phyloP scores from a whole-genome alignment of 148 eudicot species.

The Chenopodium suecicum region DNA sequence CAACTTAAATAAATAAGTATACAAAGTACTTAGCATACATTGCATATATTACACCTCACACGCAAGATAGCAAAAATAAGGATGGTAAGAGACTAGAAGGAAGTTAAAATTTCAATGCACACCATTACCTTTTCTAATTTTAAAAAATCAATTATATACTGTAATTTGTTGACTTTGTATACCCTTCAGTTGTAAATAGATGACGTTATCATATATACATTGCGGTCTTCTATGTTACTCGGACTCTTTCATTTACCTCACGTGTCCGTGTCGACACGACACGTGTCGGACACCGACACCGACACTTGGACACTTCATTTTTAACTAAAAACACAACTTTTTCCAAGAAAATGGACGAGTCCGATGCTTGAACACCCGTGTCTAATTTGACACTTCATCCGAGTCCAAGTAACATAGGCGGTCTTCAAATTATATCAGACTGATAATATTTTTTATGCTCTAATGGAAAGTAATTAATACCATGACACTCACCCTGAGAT shows the following conservation, averaged over 20 bases:
- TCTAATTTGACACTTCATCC: too few species aligned
- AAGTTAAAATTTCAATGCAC: not conserved
- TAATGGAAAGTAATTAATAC: not conserved
- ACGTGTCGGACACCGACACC: too few species aligned
- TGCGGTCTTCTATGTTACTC: not conserved
- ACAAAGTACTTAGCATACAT: too few species aligned
- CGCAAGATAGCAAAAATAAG: conserved; percentile 17
- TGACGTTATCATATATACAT: not conserved
- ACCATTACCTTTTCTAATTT: not conserved
- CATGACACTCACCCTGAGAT: not conserved
- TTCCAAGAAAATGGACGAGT: too few species aligned
- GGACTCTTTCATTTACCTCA: too few species aligned
- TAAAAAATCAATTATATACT: not conserved
- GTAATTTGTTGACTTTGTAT: not conserved
- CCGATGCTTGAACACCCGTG: too few species aligned
- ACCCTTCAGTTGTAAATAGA: not conserved
- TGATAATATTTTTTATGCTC: not conserved
- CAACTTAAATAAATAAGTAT: too few species aligned
- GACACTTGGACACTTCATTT: too few species aligned
- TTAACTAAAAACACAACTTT: too few species aligned
- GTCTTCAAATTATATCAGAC: not conserved
- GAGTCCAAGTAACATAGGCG: too few species aligned
- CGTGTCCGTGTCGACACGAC: too few species aligned
- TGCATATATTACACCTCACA: not conserved
- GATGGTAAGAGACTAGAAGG: conserved; percentile 11